Conservation (phyloP, 2,329 filamentous ascomycete genomes). For the Dothiorella sarmentorum region DNA sequence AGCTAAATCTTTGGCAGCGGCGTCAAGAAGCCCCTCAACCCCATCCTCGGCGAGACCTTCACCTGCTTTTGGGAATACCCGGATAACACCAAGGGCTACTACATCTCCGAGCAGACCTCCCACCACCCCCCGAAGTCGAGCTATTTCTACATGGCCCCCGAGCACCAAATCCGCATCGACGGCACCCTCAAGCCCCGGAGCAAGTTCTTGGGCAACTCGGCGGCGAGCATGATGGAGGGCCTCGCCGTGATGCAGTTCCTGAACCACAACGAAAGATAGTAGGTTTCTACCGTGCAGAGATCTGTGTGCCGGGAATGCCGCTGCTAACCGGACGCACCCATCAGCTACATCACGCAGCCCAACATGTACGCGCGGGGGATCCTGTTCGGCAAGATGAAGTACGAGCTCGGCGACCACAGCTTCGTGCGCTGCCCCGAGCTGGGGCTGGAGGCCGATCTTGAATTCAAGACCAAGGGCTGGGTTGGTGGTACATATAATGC, state of each 20-base stretch:
- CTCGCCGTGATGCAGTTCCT: conserved; percentile 80
- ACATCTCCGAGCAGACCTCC: conserved; percentile 95
- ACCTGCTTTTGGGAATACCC: conserved; percentile 94
- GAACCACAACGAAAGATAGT: conserved; percentile 91
- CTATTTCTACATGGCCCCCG: conserved; percentile 97
- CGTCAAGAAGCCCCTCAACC: conserved; percentile 97
- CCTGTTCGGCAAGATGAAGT: conserved; percentile 98
- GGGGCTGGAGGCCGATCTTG: conserved; percentile 81
- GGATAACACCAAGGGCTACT: conserved; percentile 82
- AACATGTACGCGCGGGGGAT: conserved; percentile 99
- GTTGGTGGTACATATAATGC: conserved; percentile 95
- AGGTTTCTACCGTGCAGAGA: conserved; percentile 24
- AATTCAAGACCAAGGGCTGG: conserved; percentile 99
- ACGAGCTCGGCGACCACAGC: conserved; percentile 94
- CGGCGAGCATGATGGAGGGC: conserved; percentile 97
- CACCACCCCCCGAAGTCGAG: conserved; percentile 98
- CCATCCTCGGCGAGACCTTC: conserved; percentile 90
- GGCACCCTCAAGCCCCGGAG: conserved; percentile 92
- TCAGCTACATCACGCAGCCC: conserved; percentile 85
- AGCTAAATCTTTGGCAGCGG: conserved; percentile 55
- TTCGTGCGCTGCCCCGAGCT: conserved; percentile 88
- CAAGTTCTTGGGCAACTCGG: conserved; percentile 94
- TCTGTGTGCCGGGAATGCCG: not conserved
- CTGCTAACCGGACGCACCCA: conserved; percentile 20
- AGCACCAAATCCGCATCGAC: conserved; percentile 91